Evolutionary conservation across 192 early-diverging fungal genomes (phyloP).

Genomic region (Backusella parvicylindrica): DNA sequence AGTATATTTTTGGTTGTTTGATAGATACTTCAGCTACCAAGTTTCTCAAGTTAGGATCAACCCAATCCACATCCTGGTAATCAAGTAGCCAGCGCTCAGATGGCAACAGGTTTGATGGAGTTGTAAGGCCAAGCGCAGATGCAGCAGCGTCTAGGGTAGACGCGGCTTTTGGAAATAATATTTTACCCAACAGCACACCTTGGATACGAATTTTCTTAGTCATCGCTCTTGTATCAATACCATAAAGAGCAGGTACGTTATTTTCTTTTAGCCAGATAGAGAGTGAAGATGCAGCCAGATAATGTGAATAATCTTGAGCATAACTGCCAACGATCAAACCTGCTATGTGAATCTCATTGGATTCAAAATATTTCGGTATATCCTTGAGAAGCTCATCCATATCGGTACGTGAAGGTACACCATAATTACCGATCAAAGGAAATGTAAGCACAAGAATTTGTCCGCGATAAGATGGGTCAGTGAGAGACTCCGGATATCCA

Average conservation of each 20-base stretch:
- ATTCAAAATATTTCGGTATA: conserved; percentile 94
- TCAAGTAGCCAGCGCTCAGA: conserved; percentile 53
- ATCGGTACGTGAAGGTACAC: conserved; percentile 86
- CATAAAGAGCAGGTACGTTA: conserved; percentile 89
- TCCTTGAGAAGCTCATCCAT: conserved; percentile 83
- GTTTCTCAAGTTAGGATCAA: conserved; percentile 91
- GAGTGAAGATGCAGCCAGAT: conserved; percentile 82
- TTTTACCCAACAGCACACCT: conserved; percentile 89
- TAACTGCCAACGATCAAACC: conserved; percentile 92
- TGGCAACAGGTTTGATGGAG: not conserved
- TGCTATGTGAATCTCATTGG: conserved; percentile 89
- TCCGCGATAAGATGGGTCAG: conserved; percentile 97
- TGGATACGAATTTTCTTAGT: conserved; percentile 95
- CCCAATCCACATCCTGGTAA: conserved; percentile 83
- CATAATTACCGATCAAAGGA: conserved; percentile 97
- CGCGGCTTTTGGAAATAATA: conserved; percentile 76
- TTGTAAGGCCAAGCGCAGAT: conserved; percentile 36
- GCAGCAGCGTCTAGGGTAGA: conserved; percentile 32
- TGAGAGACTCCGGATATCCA: conserved; percentile 98
- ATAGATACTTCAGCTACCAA: conserved; percentile 95
- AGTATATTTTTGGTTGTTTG: conserved; percentile 74
- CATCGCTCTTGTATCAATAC: conserved; percentile 93
- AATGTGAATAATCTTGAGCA: conserved; percentile 91
- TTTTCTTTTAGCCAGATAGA: conserved; percentile 90
- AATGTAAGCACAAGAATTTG: conserved; percentile 98